Evolutionary conservation across 257 asterid genomes (phyloP).

Genomic region (Penstemon barbatus): DNA sequence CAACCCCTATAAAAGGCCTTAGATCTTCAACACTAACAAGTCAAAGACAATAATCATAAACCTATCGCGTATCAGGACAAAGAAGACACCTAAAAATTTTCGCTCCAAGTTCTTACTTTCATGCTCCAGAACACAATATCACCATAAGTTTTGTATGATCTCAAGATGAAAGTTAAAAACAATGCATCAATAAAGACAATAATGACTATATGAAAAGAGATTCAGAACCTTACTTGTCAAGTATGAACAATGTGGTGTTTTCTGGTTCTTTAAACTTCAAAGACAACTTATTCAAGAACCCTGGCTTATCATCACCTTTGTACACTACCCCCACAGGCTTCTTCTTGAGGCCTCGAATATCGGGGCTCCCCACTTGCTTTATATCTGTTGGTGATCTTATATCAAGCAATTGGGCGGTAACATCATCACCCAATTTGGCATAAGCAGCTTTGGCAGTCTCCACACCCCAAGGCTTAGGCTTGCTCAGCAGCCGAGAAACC

Average conservation of each 20-base stretch:
- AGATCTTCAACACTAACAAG: not conserved
- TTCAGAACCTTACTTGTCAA: slow-evolving; percentile 84
- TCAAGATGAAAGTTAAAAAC: not conserved
- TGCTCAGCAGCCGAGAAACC: slow-evolving; percentile 60
- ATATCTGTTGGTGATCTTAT: slow-evolving; percentile 51
- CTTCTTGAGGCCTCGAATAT: slow-evolving; percentile 74
- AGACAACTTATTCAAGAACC: slow-evolving; percentile 73
- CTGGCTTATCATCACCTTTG: slow-evolving; percentile 72
- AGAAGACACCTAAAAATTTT: not conserved
- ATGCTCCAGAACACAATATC: not conserved
- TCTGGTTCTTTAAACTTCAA: slow-evolving; percentile 83
- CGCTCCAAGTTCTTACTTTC: not conserved
- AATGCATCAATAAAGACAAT: not conserved
- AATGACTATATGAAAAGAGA: slow-evolving; percentile 2
- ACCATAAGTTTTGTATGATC: not conserved
- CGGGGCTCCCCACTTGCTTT: slow-evolving; percentile 71
- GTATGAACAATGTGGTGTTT: slow-evolving; percentile 75
- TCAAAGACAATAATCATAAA: not conserved
- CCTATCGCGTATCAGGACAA: not conserved
- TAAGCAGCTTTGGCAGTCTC: slow-evolving; percentile 80
- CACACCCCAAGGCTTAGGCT: slow-evolving; percentile 82
- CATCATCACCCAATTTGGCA: slow-evolving; percentile 71
- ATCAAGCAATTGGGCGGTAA: slow-evolving; percentile 69
- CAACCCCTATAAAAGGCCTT: too few species aligned
- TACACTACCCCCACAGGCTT: slow-evolving; percentile 66